These are phyloP conservation scores for Sclerotinia borealis DNA, from an alignment of 2,329 filamentous ascomycete genomes.

Conservation along the genomic window DNA sequence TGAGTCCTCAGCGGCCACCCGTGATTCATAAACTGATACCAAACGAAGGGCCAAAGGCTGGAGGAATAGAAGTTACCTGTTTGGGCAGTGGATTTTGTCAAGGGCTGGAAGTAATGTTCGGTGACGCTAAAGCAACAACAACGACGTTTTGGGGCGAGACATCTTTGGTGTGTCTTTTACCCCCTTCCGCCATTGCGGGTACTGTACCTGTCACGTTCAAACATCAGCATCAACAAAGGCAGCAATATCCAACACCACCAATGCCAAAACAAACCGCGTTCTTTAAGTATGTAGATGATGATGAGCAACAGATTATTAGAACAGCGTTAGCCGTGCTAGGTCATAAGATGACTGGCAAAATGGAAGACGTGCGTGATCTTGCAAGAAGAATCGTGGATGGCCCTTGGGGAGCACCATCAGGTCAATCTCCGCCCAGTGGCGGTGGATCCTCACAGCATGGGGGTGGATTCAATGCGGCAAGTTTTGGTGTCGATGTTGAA, in stretches of 20 bases:
- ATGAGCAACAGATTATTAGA: slow-evolving; percentile 62
- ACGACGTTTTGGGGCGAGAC: slow-evolving; percentile 60
- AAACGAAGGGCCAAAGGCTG: slow-evolving; percentile 71
- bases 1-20: slow-evolving; percentile 49
- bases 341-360: slow-evolving; percentile 57
- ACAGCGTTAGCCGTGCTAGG: slow-evolving; percentile 60
- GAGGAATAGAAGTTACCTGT: slow-evolving; percentile 82
- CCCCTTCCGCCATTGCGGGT: slow-evolving; percentile 51
- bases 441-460: slow-evolving; percentile 39
- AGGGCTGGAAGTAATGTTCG: slow-evolving; percentile 80
- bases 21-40: slow-evolving; percentile 80
- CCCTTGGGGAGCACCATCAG: slow-evolving; percentile 43
- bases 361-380: slow-evolving; percentile 55
- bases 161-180: slow-evolving; percentile 56
- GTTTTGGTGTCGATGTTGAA: slow-evolving; percentile 32
- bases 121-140: slow-evolving; percentile 56
- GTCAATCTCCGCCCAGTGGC: slow-evolving; percentile 40
- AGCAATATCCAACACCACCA: slow-evolving; percentile 37
- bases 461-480: slow-evolving; percentile 36
- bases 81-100: slow-evolving; percentile 76
- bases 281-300: slow-evolving; percentile 72
- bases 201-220: slow-evolving; percentile 55
- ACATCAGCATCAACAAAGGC: slow-evolving; percentile 41
- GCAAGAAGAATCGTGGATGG: slow-evolving; percentile 54
- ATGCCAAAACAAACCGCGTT: slow-evolving; percentile 44